Conservation (phyloP, 2,329 filamentous ascomycete genomes). For the Cordyceps sp. region DNA sequence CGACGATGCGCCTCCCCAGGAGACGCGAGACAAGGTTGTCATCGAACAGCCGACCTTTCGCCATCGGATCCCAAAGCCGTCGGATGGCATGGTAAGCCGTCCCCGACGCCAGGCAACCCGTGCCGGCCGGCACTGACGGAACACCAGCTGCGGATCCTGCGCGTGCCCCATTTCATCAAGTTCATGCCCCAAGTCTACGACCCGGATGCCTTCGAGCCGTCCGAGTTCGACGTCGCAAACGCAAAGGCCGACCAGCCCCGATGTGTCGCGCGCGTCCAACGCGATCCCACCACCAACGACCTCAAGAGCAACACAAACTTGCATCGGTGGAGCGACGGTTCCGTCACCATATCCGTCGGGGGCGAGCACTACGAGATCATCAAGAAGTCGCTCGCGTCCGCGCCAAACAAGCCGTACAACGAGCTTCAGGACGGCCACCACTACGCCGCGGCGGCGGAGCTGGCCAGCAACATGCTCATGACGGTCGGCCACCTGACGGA, state of each 20-base stretch:
- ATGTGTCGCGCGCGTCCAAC: constrained; percentile 53
- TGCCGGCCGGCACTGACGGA: background rate
- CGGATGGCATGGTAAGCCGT: constrained; percentile 49
- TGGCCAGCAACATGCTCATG: constrained; percentile 50
- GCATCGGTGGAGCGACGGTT: constrained; percentile 66
- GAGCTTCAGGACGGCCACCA: constrained; percentile 57
- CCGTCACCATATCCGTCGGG: constrained; percentile 57
- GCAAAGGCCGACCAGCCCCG: constrained; percentile 37
- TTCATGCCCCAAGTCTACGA: constrained; percentile 53
- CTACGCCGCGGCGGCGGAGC: constrained; percentile 57
- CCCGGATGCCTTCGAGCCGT: constrained; percentile 46
- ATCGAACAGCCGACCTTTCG: constrained; percentile 49
- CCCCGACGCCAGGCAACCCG: too few species aligned
- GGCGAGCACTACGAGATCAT: constrained; percentile 61
- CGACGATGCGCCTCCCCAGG: constrained; percentile 25
- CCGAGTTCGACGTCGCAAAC: constrained; percentile 35
- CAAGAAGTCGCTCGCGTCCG: constrained; percentile 51
- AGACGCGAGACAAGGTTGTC: constrained; percentile 37
- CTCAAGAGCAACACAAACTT: constrained; percentile 62
- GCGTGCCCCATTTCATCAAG: constrained; percentile 56
- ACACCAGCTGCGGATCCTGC: constrained; percentile 47
- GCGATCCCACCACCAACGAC: constrained; percentile 45
- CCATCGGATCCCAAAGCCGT: constrained; percentile 54
- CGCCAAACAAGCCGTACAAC: constrained; percentile 41
- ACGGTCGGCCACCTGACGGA: constrained; percentile 63